phyloP scores from a whole-genome alignment of 1,284 basidiomycete genomes.

The Fomes fomentarius region DNA sequence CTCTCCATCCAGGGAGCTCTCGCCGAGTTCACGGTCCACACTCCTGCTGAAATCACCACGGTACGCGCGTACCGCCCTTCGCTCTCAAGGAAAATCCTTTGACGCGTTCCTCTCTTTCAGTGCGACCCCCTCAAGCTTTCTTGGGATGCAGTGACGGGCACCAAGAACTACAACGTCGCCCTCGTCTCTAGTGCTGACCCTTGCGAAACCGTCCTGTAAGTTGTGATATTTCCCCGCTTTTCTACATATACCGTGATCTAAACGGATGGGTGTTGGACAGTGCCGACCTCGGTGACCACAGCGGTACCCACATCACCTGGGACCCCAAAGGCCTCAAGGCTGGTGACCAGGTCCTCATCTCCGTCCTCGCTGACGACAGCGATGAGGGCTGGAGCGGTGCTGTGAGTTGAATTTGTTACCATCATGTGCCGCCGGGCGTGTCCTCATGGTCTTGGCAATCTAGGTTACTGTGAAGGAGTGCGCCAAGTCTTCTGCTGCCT shows the following conservation, averaged over 20 bases:
- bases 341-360: slow-evolving; percentile 54
- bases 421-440: neutral
- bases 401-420: slow-evolving; percentile 41
- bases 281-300: slow-evolving; percentile 61
- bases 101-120: slow-evolving; percentile 38
- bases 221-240: neutral
- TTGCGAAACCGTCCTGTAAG: slow-evolving; percentile 66
- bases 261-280: slow-evolving; percentile 32
- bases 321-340: slow-evolving; percentile 45
- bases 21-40: slow-evolving; percentile 56
- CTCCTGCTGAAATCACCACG: slow-evolving; percentile 52
- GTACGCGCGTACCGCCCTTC: too few species aligned
- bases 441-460: neutral
- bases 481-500: slow-evolving; percentile 55
- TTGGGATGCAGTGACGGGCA: slow-evolving; percentile 49
- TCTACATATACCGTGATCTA: too few species aligned
- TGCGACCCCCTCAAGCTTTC: slow-evolving; percentile 55
- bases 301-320: slow-evolving; percentile 48
- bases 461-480: slow-evolving; percentile 55
- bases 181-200: slow-evolving; percentile 53
- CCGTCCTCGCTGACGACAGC: slow-evolving; percentile 53
- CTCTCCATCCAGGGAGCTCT: slow-evolving; percentile 54
- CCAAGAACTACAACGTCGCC: slow-evolving; percentile 61
- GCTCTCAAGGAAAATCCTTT: slow-evolving; percentile 1
- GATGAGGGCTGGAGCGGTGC: slow-evolving; percentile 66